Conservation (phyloP, 139 green algal genomes). For the Nannochloris sp. region DNA sequence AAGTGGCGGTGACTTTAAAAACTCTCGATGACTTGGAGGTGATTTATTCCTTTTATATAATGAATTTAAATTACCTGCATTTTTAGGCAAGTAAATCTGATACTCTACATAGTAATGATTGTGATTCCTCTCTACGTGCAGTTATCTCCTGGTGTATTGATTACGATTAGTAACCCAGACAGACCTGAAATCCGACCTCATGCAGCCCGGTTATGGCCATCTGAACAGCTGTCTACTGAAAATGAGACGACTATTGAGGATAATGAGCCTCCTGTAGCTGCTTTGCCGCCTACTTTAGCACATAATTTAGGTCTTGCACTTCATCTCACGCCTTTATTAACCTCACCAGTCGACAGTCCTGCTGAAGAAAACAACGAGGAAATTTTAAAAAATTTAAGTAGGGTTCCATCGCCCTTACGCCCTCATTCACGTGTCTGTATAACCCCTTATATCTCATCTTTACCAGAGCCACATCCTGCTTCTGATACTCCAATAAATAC, state of each 20-base stretch:
- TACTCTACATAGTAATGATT: neutral
- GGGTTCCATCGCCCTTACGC: too few species aligned
- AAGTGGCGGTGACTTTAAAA: slow-evolving; percentile 1
- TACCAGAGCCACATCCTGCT: too few species aligned
- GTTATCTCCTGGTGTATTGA: slow-evolving; percentile 6
- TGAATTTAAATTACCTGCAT: too few species aligned
- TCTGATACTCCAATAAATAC: too few species aligned
- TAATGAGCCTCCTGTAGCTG: neutral
- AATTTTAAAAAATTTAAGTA: too few species aligned
- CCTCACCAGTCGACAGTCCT: too few species aligned
- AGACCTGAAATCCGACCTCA: neutral
- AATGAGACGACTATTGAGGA: too few species aligned
- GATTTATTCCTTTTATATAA: neutral
- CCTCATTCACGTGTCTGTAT: too few species aligned
- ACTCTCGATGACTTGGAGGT: slow-evolving; percentile 6
- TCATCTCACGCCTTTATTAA: slow-evolving; percentile 17
- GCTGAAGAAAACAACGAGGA: too few species aligned
- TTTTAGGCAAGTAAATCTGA: too few species aligned
- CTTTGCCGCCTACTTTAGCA: slow-evolving; percentile 17
- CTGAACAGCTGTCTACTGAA: neutral
- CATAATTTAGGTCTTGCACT: slow-evolving; percentile 24
- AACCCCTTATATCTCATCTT: too few species aligned
- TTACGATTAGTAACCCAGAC: neutral
- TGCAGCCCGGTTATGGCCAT: slow-evolving; percentile 7
- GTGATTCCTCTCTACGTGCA: neutral